A percentile compares a stretch with the other conserved stretches of the same genome.
Evolutionary conservation across 495 filamentous ascomycete genomes (phyloP).

Genomic region (Aspergillus diversus): DNA sequence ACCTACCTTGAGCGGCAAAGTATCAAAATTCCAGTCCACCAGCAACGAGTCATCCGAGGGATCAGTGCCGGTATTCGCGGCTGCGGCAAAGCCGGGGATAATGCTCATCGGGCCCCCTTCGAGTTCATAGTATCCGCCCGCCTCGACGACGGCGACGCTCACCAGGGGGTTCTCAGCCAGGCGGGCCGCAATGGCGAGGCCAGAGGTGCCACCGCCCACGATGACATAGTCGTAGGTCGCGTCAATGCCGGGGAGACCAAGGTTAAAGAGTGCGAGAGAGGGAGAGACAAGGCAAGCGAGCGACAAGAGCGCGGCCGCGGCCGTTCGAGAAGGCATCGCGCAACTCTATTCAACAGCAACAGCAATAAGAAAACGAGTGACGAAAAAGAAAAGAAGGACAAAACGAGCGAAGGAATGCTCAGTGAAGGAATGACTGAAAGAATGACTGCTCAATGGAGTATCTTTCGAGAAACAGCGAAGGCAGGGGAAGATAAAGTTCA

Average conservation of each 20-base stretch:
- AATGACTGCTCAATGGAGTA: background rate
- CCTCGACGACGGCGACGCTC: background rate
- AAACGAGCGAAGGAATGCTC: background rate
- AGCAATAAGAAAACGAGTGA: too few relatives aligned
- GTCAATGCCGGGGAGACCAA: conserved; percentile 18
- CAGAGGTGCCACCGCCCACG: background rate
- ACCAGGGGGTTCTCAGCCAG: background rate
- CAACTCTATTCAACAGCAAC: too few relatives aligned
- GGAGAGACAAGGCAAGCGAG: conserved; percentile 2
- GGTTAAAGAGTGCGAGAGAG: conserved; percentile 9
- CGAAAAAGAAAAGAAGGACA: background rate
- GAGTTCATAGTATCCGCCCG: background rate
- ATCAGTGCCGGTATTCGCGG: background rate
- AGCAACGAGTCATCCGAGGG: background rate
- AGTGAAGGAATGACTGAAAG: background rate
- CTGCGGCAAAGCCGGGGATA: background rate
- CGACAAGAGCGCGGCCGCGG: background rate
- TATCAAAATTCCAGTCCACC: background rate
- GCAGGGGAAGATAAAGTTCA: too few relatives aligned
- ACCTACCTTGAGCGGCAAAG: background rate
- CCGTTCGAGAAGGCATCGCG: background rate
- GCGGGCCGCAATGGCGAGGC: background rate
- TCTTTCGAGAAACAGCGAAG: too few relatives aligned
- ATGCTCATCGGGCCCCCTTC: background rate
- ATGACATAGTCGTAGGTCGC: conserved; percentile 5